A percentile compares a stretch with the other conserved stretches of the same genome.
These are phyloP conservation scores for Cylindrotheca closterium DNA, from an alignment of 108 stramenopile genomes.

Conservation along the genomic window DNA sequence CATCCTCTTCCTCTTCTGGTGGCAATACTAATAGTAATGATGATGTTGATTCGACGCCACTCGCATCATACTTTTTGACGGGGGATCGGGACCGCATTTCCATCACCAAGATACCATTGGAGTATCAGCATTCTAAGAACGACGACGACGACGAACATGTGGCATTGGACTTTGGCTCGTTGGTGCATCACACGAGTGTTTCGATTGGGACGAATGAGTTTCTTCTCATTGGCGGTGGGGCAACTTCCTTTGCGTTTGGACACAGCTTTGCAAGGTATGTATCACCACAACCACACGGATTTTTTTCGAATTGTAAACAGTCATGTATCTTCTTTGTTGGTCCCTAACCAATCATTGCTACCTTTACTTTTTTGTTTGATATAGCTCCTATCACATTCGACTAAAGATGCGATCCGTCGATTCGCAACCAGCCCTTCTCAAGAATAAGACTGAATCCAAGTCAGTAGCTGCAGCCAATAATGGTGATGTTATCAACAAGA, in stretches of 20 bases:
- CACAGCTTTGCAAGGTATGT: conserved; percentile 61
- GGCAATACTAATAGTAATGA: neutral
- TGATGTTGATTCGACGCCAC: neutral
- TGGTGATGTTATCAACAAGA: no score
- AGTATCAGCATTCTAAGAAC: neutral
- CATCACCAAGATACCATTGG: neutral
- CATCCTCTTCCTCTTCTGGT: no score
- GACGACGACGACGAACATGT: neutral
- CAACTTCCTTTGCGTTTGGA: conserved; percentile 81
- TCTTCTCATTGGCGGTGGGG: conserved; percentile 65
- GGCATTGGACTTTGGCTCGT: conserved; percentile 54
- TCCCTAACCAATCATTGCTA: neutral
- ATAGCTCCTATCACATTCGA: neutral
- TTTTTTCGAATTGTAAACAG: no score
- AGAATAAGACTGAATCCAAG: neutral
- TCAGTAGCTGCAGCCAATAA: neutral
- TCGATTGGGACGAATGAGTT: conserved; percentile 28
- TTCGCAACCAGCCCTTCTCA: neutral
- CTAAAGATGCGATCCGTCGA: neutral
- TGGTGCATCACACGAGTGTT: conserved; percentile 58
- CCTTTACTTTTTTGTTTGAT: neutral
- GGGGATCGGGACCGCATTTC: neutral
- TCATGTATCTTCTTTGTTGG: neutral
- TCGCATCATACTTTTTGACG: neutral
- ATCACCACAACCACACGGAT: no score